Base-by-base conservation (phyloP, 352 stramenopile species). In the Phytophthora lateralis region DNA sequence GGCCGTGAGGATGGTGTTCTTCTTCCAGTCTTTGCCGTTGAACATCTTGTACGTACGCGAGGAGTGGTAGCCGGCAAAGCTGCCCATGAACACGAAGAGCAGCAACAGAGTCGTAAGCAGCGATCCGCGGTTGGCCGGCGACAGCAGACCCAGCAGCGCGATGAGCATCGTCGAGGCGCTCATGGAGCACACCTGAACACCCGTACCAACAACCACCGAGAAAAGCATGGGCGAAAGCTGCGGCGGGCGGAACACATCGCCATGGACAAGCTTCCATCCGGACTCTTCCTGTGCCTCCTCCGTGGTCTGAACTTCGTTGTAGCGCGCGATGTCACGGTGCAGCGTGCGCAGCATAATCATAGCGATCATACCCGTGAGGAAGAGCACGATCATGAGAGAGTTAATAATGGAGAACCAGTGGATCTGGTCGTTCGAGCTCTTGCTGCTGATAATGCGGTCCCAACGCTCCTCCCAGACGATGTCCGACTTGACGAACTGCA, bases 371-470 rank as follows among this genome's bases (percentile, higher is more conserved):
- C 96, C 97, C 6, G 97, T 99, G 44, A 99, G 86, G 81, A 99
- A 99, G 7, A 99, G 78, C 39, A 99, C 97, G 71, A 99, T 99
- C 96, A 99, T 99, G 53, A 99, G 89, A 49, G 94, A 99, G 82
- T 99, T 99, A 63, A 99, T 97, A 77, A 99, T 99, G 59, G 95
- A 97, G 81, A 99, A 99, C 82, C 98, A 99, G 73, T 99, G 98
- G 69, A 99, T 99, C 82, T 99, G 97, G 68, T 99, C 97, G 73
- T 99, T 98, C 38, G 95, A 90, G 74, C 80, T 89, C 74, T 96
- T 95, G 60, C 74, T 93, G 69, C 91, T 95, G 71, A 99, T 96
- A 84, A 99, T 99, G n/a, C 98, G 91, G 76, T 99, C 98, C 98
- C 98, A 99, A 41, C 98, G 88, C 67, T 98, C 87, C 20, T 98